Base-by-base conservation (phyloP, 2,329 filamentous ascomycete genomes). In the Grosmannia serpens region DNA sequence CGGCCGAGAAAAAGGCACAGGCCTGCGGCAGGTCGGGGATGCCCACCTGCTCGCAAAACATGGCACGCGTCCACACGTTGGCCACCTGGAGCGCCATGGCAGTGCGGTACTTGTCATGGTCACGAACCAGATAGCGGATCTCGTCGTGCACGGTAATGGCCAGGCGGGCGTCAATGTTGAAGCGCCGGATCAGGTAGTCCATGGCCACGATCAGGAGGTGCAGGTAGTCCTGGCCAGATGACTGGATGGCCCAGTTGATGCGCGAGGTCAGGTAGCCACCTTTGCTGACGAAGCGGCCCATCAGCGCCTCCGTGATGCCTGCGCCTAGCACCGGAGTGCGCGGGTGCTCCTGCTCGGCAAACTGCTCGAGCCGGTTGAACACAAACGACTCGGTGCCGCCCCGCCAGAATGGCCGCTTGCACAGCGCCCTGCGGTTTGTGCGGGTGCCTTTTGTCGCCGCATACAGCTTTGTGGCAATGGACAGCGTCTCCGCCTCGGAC, bases 201-300 rank as follows among this genome's bases (percentile, higher is more conserved):
- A 99, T 99, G 17, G 85, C 80, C 3, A 97, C 83, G 62, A 99
- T 90, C 22, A 99, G 80, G 5, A 99, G 83, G 68, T 99, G 94
- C 2, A 99, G 81, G 70, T 99, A 99, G 71, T 99, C 95, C 4
- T 97, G 92, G 6, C 95, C 94, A 0, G 89, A 95, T 1, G 91
- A 96, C 68, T 99, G 94, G 65, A 99, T 97, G 3, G 94, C 94
- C 94, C 94, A 99, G 69, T 99, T 99, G 73, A 99, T 97, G 38
- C 95, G 86, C 22, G 88, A 95, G 1, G 94, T 96, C 75, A 99
- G 86, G 73, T 96, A 99, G 26, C 87, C 89, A 41, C 91, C 91
- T 68, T 89, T 94, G 71, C 82, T 89, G 66, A 99, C 85, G 68
- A 87, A 95, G 20, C 89, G 85, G 57, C 86, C 80, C 86, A 95